Evolutionary conservation across 176 grass and related monocot species (phyloP), one percentile per base, ranked within the genome.

Genomic region (Musa schizocarpa): DNA sequence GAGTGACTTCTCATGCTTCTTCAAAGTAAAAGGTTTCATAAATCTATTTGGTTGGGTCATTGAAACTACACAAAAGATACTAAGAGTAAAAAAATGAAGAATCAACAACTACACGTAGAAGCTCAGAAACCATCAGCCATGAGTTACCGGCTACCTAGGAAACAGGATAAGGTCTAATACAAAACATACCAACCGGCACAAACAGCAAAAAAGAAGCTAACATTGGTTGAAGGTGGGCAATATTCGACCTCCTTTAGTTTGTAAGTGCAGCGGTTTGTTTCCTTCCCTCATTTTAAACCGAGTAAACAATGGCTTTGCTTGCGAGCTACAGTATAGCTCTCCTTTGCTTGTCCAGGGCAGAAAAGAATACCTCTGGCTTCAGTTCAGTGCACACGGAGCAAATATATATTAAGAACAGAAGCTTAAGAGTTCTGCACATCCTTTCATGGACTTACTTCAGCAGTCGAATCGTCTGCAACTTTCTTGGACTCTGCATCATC

Each of bases 401-500:
- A 12, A 26, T 26, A 8, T 13, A 4, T 20, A 26, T 20, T 63
- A 25, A 21, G 1, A 26, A 65, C 9, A 65, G 12, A 4, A 65
- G 9, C 63, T 65, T 61, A 6, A 10, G 26, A 65, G 23, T 65
- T 65, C 26, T 23, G 12, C 1, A 19, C 16, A n/a, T 61, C 0
- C 13, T 8, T 70, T 70, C n/a, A 50, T 51, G 14, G 1, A 51
- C 17, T 70, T 43, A 2, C 11, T 70, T 50, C 68, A 70, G 16
- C 20, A 2, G 16, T 50, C 9, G 68, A 49, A 2, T 50, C 34
- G 19, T 70, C 68, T 70, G 17, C 51, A 19, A 20, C 10, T 52
- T 70, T 70, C 68, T 70, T 70, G 43, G 68, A 52, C 51, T 70
- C 68, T 25, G 48, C 1, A 34, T 51, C 68, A 11, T 70, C 68